These are phyloP conservation scores for Verticillium tricorpus DNA, from an alignment of 2,329 filamentous ascomycete genomes.

Conservation along the genomic window DNA sequence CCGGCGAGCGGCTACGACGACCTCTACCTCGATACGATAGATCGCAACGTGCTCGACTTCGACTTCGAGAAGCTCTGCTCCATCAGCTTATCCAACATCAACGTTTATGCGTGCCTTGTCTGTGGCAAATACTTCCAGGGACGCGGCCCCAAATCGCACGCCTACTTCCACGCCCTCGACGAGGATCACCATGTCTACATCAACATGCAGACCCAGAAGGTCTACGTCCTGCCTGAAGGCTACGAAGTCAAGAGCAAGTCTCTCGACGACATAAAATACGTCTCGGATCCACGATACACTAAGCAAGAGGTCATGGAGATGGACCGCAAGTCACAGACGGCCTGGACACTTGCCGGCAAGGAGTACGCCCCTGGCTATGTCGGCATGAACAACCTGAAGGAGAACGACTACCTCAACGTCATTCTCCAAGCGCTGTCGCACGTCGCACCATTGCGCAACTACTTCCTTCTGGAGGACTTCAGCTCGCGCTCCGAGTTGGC, in stretches of 20 bases:
- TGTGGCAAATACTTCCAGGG: slow-evolving; percentile 99
- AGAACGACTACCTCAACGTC: slow-evolving; percentile 98
- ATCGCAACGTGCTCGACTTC: slow-evolving; percentile 89
- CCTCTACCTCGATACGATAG: slow-evolving; percentile 95
- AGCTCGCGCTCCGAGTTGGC: slow-evolving; percentile 70
- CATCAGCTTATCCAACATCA: slow-evolving; percentile 93
- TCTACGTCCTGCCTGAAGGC: slow-evolving; percentile 89
- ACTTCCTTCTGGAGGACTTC: slow-evolving; percentile 83
- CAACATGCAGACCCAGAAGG: slow-evolving; percentile 90
- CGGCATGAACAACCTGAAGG: slow-evolving; percentile 99
- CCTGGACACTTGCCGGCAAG: slow-evolving; percentile 76
- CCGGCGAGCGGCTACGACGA: slow-evolving; percentile 88
- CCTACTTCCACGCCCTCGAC: slow-evolving; percentile 95
- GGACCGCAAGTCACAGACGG: slow-evolving; percentile 55
- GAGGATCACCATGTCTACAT: slow-evolving; percentile 96
- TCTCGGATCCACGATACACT: slow-evolving; percentile 84
- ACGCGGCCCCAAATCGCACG: slow-evolving; percentile 86
- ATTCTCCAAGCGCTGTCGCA: slow-evolving; percentile 89
- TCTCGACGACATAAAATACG: slow-evolving; percentile 96
- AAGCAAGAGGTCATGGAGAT: slow-evolving; percentile 75
- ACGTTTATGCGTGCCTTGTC: slow-evolving; percentile 95
- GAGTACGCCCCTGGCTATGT: slow-evolving; percentile 92
- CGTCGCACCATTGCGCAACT: slow-evolving; percentile 85
- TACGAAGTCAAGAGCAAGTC: slow-evolving; percentile 95
- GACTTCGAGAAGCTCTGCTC: slow-evolving; percentile 99